Conservation (phyloP, 495 filamentous ascomycete genomes). For the Trichoderma reesei region DNA sequence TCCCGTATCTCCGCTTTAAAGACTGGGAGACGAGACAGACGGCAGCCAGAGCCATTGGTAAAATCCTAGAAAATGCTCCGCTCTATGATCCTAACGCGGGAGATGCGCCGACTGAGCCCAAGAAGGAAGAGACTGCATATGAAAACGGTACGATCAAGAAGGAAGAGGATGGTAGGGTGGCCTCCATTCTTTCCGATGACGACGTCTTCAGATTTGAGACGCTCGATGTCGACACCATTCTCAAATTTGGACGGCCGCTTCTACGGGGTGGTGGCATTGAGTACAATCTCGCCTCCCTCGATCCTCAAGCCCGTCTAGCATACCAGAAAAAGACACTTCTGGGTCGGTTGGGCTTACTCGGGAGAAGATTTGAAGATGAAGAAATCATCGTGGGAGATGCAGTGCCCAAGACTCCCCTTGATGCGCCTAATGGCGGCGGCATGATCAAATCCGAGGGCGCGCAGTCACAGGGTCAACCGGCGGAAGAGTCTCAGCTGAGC, state of each 20-base stretch:
- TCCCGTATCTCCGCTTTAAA: conserved; percentile 84
- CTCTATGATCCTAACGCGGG: conserved; percentile 77
- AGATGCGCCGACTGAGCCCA: conserved; percentile 29
- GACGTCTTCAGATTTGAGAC: conserved; percentile 59
- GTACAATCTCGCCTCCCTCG: conserved; percentile 68
- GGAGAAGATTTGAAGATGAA: conserved; percentile 70
- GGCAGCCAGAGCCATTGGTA: conserved; percentile 82
- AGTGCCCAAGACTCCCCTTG: conserved; percentile 33
- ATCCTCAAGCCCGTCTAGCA: conserved; percentile 67
- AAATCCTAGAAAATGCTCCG: conserved; percentile 83
- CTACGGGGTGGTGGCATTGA: conserved; percentile 77
- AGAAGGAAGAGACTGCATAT: conserved; percentile 38
- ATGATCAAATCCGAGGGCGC: conserved; percentile 26
- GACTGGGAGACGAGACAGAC: conserved; percentile 93
- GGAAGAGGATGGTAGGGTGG: conserved; percentile 35
- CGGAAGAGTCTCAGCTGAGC: conserved; percentile 66
- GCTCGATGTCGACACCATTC: conserved; percentile 67
- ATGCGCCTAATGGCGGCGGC: conserved; percentile 32
- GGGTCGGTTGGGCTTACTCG: conserved; percentile 71
- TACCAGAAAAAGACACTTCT: conserved; percentile 84
- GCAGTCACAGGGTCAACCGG: neutral
- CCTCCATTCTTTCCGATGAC: conserved; percentile 27
- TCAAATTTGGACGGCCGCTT: conserved; percentile 72
- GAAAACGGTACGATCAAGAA: conserved; percentile 37
- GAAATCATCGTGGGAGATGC: conserved; percentile 48